phyloP scores from a whole-genome alignment of 495 filamentous ascomycete species.

The Recurvomyces mirabilis region DNA sequence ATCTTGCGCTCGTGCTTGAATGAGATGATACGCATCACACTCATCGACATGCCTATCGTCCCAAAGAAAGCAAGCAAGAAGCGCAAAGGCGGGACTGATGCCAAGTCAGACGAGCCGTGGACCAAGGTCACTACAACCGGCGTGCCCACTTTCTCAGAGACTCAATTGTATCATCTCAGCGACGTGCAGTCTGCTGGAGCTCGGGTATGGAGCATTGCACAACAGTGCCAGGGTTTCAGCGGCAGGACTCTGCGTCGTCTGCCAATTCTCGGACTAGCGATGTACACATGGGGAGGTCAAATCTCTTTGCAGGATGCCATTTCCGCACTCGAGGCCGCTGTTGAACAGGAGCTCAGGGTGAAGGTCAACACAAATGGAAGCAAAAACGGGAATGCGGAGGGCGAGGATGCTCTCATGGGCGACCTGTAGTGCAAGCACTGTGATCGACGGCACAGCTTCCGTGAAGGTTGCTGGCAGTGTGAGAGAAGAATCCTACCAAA shows the following conservation, averaged over 20 bases:
- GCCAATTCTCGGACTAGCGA: conserved; percentile 28
- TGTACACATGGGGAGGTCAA: conserved; percentile 25
- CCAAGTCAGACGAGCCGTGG: neutral
- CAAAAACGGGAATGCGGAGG: too few relatives aligned
- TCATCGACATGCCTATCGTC: neutral
- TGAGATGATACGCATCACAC: conserved; percentile 34
- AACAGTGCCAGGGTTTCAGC: conserved; percentile 23
- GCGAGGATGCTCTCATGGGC: too few relatives aligned
- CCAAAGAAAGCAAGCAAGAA: neutral
- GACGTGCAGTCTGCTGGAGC: conserved; percentile 50
- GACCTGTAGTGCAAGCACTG: too few relatives aligned
- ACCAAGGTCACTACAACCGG: conserved; percentile 59
- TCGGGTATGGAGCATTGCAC: conserved; percentile 13
- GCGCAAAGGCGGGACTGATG: neutral
- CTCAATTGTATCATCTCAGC: conserved; percentile 74
- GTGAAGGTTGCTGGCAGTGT: too few relatives aligned
- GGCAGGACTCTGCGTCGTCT: conserved; percentile 29
- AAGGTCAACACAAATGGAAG: too few relatives aligned
- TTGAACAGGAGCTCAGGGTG: conserved; percentile 20
- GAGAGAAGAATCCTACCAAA: too few relatives aligned
- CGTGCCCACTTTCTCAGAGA: conserved; percentile 47
- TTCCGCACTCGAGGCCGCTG: conserved; percentile 19
- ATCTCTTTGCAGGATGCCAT: conserved; percentile 23
- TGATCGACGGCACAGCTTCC: too few relatives aligned
- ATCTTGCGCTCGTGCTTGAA: conserved; percentile 42